phyloP scores from a whole-genome alignment of 2,329 filamentous ascomycete species.

The Phaeosphaeria sp. region DNA sequence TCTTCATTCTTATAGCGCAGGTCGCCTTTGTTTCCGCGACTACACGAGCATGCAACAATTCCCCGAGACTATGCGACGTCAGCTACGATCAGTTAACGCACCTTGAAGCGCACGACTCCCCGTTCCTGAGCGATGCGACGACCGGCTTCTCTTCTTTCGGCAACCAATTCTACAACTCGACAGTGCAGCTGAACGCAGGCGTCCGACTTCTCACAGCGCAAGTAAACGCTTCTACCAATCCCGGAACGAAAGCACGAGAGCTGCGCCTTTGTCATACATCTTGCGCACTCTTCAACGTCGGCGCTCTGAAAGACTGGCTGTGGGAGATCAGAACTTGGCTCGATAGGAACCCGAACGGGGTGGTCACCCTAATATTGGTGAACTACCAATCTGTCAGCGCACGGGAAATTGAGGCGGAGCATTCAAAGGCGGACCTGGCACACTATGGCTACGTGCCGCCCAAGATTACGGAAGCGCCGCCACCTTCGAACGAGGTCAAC shows the following conservation, averaged over 20 bases:
- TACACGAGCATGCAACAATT: conserved; percentile 74
- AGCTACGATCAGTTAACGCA: conserved; percentile 77
- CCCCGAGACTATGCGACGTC: conserved; percentile 68
- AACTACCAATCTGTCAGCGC: conserved; percentile 67
- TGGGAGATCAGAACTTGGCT: conserved; percentile 69
- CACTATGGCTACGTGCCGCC: conserved; percentile 47
- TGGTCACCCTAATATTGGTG: conserved; percentile 75
- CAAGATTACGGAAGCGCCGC: conserved; percentile 59
- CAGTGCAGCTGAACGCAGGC: conserved; percentile 72
- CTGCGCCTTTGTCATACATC: conserved; percentile 73
- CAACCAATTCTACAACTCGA: conserved; percentile 76
- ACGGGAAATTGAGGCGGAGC: conserved; percentile 58
- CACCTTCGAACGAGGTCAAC: conserved; percentile 54
- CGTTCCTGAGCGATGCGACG: conserved; percentile 70
- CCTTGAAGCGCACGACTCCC: conserved; percentile 75
- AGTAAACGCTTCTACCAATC: conserved; percentile 66
- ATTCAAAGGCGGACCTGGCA: conserved; percentile 58
- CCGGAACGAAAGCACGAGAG: conserved; percentile 32
- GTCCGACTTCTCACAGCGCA: conserved; percentile 74
- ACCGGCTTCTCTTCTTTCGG: conserved; percentile 67
- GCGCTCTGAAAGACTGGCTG: conserved; percentile 69
- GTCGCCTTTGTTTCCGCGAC: conserved; percentile 7
- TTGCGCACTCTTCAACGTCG: conserved; percentile 72
- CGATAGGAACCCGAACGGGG: conserved; percentile 69
- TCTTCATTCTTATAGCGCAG: conserved; percentile 15